Conservation (phyloP, 805 yeast genomes). For the Osmozyma mogii region DNA sequence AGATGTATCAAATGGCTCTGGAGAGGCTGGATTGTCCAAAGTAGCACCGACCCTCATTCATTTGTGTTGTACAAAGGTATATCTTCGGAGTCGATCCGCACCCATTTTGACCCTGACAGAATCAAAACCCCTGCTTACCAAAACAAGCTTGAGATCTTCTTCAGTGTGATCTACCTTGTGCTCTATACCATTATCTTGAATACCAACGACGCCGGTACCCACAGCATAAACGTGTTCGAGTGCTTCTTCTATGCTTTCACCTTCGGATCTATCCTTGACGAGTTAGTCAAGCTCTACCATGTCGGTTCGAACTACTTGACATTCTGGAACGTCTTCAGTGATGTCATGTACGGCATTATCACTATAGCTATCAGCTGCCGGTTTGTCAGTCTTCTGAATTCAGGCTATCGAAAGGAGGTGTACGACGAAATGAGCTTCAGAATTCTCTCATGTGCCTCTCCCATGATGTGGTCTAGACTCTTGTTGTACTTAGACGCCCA, state of each 20-base stretch:
- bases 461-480: constrained; percentile 78
- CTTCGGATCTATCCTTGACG: constrained; percentile 59
- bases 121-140: constrained; percentile 82
- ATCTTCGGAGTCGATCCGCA: constrained; percentile 41
- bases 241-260: constrained; percentile 57
- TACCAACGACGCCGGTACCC: constrained; percentile 36
- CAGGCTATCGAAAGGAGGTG: constrained; percentile 15
- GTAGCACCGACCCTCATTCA: constrained; percentile 57
- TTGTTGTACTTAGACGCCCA: constrained; percentile 71
- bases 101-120: constrained; percentile 77
- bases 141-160: constrained; percentile 58
- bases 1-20: constrained; percentile 84
- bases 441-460: constrained; percentile 71
- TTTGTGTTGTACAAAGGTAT: constrained; percentile 60
- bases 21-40: constrained; percentile 89
- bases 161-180: constrained; percentile 55
- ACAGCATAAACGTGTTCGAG: constrained; percentile 40
- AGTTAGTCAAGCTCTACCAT: constrained; percentile 61
- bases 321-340: constrained; percentile 77
- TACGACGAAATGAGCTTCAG: constrained; percentile 60
- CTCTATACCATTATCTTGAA: constrained; percentile 61
- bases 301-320: constrained; percentile 67
- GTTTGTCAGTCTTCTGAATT: constrained; percentile 27
- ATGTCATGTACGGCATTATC: constrained; percentile 53
- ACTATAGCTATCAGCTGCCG: constrained; percentile 48